Conservation (phyloP, 1,284 basidiomycete species). For the Vanrija pseudolonga region DNA sequence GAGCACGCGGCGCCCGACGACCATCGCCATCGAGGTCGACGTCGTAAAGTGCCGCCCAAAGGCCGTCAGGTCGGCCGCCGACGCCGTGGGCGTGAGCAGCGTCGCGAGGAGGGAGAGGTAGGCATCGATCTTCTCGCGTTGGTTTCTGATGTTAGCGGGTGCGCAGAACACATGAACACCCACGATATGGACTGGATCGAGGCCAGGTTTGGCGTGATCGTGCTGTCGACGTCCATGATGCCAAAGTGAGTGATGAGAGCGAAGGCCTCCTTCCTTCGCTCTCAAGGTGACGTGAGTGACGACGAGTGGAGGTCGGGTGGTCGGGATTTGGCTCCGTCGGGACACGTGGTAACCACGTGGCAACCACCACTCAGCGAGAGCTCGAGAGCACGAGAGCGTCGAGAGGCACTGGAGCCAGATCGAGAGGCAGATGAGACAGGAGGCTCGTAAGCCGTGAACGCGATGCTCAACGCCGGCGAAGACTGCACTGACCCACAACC, state of each 20-base stretch:
- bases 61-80: constrained; percentile 51
- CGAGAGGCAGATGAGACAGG: too few species aligned
- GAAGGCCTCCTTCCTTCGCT: too few species aligned
- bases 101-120: constrained; percentile 52
- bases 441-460: too few species aligned
- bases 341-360: too few species aligned
- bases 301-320: too few species aligned
- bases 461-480: too few species aligned
- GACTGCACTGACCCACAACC: too few species aligned
- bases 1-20: constrained; percentile 41
- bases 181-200: constrained; percentile 10
- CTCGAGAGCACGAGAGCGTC: too few species aligned
- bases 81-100: constrained; percentile 55
- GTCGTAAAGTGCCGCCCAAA: constrained; percentile 41
- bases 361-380: too few species aligned
- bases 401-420: too few species aligned
- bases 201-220: constrained; percentile 6
- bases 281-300: background rate
- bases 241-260: background rate
- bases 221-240: constrained; percentile 20
- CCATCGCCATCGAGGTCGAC: constrained; percentile 38
- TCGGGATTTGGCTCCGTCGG: too few species aligned
- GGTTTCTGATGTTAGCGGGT: constrained; percentile 40
- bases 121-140: constrained; percentile 77
- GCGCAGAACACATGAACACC: background rate